Base-by-base conservation (phyloP, 495 filamentous ascomycete species). In the Podospora comata region DNA sequence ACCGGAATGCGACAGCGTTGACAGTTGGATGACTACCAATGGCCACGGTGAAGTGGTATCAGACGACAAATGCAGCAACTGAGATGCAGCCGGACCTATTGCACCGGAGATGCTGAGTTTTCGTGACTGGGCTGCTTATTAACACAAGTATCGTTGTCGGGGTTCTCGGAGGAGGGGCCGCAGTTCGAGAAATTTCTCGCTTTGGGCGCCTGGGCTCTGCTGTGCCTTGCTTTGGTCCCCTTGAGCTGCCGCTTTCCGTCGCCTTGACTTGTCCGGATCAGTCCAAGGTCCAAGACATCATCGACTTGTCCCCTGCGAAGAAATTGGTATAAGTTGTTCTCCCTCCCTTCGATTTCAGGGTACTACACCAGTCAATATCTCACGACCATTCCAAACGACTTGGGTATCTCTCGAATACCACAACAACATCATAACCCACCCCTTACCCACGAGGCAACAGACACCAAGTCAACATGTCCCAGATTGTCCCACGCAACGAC, bases 401-500 rank as follows among this genome's bases (percentile, higher is more conserved):
- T 48, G 39, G 39, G 39, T 48, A 48, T 16, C 39, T 48, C 39
- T 48, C 15, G 9, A 48, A 48, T 19, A 58, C n/a, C 55, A 58
- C 13, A 19, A 58, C 55, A 4, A 58, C 55, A 58, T 7, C 18
- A 58, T n/a, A 58, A 58, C 3, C n/a, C 18, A 58, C 13, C 30
- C 30, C 61, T 5, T 48, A 18, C 15, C 28, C 3, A 60, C 16
- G 2, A 7, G 19, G 30, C 3, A 28, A 32, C 39, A 55, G 34
- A 44, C 4, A 20, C 23, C 4, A 20, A 59, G 23, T 19, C 39
- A 69, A 58, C 48, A 76, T 73, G 71, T 64, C 70, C n/a, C 32
- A 71, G 64, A 34, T 76, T 27, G 3, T 56, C 23, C 11, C 65
- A 48, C 74, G 74, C 26, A 84, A 85, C 72, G 78, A 78, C 28